Conservation (phyloP, 352 stramenopile species). For the Pythium biforme region DNA sequence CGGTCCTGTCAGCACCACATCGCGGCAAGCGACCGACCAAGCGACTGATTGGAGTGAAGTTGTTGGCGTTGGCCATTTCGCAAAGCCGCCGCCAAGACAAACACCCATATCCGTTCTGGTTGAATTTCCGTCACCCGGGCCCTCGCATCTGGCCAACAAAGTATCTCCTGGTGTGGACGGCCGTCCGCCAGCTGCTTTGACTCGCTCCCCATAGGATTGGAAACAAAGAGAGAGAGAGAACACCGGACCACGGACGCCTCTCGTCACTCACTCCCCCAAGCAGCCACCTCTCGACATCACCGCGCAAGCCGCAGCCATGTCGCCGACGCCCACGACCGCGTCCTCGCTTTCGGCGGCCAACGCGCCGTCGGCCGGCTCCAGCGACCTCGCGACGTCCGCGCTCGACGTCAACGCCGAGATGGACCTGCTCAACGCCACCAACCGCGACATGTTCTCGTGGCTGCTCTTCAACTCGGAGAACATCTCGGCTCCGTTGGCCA, state of each 20-base stretch:
- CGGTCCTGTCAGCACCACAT: too few relatives aligned
- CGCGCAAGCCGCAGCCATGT: constrained; percentile 11
- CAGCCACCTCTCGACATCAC: not conserved
- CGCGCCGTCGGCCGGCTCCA: not conserved
- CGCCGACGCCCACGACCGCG: constrained; percentile 17
- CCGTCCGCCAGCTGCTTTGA: constrained; percentile 2
- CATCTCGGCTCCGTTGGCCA: constrained; percentile 46
- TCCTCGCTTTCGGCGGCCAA: constrained; percentile 20
- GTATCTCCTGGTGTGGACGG: not conserved
- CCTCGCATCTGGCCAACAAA: not conserved
- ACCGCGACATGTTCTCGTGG: constrained; percentile 86
- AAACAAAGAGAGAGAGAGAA: not conserved
- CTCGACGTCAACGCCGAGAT: constrained; percentile 51
- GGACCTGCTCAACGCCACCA: constrained; percentile 63
- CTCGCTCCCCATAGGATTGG: not conserved
- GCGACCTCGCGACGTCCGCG: constrained; percentile 15
- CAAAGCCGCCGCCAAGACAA: not conserved
- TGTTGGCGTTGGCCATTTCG: not conserved
- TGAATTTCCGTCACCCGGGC: constrained; percentile 12
- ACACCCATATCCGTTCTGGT: not conserved
- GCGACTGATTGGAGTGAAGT: too few relatives aligned
- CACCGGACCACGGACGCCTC: not conserved
- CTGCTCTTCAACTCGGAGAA: constrained; percentile 86
- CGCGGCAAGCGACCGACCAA: too few relatives aligned
- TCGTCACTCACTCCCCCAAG: constrained; percentile 3